phyloP scores from a whole-genome alignment of 441 rosid species.

The Euphorbia corollata region DNA sequence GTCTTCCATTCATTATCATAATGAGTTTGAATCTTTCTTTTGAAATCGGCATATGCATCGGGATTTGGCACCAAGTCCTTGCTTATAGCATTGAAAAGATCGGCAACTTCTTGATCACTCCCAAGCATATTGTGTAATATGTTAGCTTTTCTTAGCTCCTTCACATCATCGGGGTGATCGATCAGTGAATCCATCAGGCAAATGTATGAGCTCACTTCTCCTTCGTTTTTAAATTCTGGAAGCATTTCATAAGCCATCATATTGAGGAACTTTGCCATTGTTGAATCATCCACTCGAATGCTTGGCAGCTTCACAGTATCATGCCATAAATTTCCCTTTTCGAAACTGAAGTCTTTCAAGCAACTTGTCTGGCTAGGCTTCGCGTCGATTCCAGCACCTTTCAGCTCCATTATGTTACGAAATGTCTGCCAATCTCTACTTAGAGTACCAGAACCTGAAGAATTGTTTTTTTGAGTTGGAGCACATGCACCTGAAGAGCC shows the following conservation, averaged over 20 bases:
- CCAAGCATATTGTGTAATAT: conserved; percentile 17
- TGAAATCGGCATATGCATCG: background rate
- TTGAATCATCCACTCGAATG: background rate
- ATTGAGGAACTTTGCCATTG: background rate
- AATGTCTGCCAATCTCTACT: background rate
- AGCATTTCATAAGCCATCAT: background rate
- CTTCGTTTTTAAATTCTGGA: background rate
- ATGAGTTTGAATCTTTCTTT: conserved; percentile 11
- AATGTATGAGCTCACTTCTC: background rate
- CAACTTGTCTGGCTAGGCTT: background rate
- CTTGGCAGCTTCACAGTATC: background rate
- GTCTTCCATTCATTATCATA: background rate
- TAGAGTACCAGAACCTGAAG: background rate
- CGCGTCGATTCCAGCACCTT: background rate
- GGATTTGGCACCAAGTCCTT: conserved; percentile 18
- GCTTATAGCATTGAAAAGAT: conserved; percentile 21
- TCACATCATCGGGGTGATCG: conserved; percentile 21
- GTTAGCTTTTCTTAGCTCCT: conserved; percentile 8
- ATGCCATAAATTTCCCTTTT: background rate
- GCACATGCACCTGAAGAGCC: too few species aligned
- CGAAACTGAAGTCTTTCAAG: background rate
- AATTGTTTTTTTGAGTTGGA: too few species aligned
- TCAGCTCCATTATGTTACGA: background rate
- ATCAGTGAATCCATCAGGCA: conserved; percentile 12
- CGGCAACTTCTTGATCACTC: conserved; percentile 24